Base-by-base conservation (phyloP, 2,329 filamentous ascomycete genomes). In the Exophiala sp. region DNA sequence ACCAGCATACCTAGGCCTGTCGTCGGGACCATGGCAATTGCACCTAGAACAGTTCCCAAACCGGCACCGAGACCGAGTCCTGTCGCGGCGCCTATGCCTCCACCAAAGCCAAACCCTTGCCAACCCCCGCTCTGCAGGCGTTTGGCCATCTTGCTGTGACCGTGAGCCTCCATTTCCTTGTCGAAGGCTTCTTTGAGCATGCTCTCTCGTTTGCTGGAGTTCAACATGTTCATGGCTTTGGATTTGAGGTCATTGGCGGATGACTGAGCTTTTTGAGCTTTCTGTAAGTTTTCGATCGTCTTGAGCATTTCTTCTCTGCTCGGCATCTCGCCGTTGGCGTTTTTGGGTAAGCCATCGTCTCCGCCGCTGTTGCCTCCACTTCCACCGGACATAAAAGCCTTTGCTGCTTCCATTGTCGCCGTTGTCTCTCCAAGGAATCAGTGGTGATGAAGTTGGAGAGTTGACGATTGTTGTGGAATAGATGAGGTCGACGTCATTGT, bases 81-180 rank as follows among this genome's bases (percentile, higher is more conserved):
- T n/a, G 55, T 52, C 10, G 58, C 58, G 10, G 58, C 58, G 4
- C 58, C 58, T 9, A 60, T 60, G 1, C 58, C 58, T 20, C 55
- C 58, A 2, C 58, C 58, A 29, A 55, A 57, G 6, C 54, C 58
- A 16, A 58, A 32, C 12, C 58, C 58, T 18, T 60, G 58, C 52
- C 54, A 60, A 8, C 47, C 42, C 2, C 58, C 58, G 16, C 47
- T 52, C 47, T 60, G 54, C 55, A 60, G 16, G n/a, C 54, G 41
- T 36, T 50, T 55, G 12, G 58, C 58, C 51, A 54, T 58, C 36
- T 60, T 60, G 46, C 51, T 60, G 34, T 57, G 55, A 32, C 58
- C 58, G 14, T 60, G 24, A 14, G 58, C 58, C 46, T 60, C 54
- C 20, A 58, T 48, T 39, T 60, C 58, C 21, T 60, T 58, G 45